Percentiles rank a stretch among this genome's conserved stretches.
These are phyloP conservation scores for Trichoderma afroharzianum DNA, from an alignment of 2,329 filamentous ascomycete genomes.

Conservation along the genomic window DNA sequence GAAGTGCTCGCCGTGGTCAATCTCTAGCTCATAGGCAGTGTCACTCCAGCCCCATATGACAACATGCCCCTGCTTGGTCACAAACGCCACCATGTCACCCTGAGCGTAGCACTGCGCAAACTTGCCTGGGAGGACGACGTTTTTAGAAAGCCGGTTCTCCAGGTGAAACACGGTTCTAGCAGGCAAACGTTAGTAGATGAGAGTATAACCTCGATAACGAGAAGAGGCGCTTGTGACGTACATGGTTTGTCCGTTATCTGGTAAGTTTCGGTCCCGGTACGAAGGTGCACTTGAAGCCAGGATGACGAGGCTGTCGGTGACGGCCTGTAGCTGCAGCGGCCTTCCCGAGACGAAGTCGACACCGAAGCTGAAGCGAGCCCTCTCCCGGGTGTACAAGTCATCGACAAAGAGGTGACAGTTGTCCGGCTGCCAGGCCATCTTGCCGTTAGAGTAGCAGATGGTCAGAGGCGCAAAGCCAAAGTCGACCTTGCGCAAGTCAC, in stretches of 20 bases:
- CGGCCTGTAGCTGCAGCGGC: conserved; percentile 19
- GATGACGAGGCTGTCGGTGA: conserved; percentile 24
- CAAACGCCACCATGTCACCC: conserved; percentile 21
- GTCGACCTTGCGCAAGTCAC: conserved; percentile 11
- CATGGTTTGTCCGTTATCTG: conserved; percentile 17
- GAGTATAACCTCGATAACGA: neutral
- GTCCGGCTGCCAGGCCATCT: conserved; percentile 28
- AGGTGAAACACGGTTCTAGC: conserved; percentile 25
- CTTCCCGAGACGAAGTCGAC: conserved; percentile 20
- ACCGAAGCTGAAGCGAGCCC: conserved; percentile 22
- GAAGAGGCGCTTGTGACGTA: neutral
- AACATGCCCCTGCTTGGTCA: conserved; percentile 23
- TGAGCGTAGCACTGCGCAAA: conserved; percentile 22
- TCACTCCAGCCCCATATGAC: conserved; percentile 25
- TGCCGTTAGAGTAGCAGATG: conserved; percentile 24
- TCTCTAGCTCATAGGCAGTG: conserved; percentile 20
- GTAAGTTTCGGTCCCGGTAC: neutral
- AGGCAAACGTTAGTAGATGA: neutral
- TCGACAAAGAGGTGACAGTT: conserved; percentile 25
- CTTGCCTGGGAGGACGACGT: conserved; percentile 21
- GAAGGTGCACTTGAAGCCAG: conserved; percentile 16
- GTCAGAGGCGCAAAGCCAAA: conserved; percentile 17
- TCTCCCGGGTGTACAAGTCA: conserved; percentile 22
- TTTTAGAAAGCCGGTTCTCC: conserved; percentile 19
- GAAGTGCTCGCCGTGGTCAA: conserved; percentile 9